Evolutionary conservation across 352 stramenopile genomes (phyloP), one percentile per base, ranked within the genome.

Genomic region (Phytopythium mirpurense): DNA sequence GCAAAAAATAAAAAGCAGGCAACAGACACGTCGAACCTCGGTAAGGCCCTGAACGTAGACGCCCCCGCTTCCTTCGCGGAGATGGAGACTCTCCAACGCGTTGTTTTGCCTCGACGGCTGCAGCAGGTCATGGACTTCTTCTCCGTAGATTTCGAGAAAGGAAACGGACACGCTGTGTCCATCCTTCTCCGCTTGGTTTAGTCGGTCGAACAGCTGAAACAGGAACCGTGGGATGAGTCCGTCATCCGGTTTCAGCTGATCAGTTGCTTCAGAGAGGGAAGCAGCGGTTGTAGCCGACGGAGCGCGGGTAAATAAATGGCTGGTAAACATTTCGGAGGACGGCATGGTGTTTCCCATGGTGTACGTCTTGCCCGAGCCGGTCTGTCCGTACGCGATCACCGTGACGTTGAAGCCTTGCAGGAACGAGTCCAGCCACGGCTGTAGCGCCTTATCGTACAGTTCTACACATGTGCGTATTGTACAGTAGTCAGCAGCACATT

Each of bases 101-200:
- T 69, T 63, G 32, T 61, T 58, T 14, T 44, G 24, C n/a, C 65
- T 63, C n/a, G 60, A 16, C 10, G 65, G 69, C 41, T 93, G 70
- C 1, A 99, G 67, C 29, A 99, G 63, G 66, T 99, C 96, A 56
- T 96, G 86, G 50, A 99, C 96, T 55, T 98, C 95, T 71, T 99
- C 94, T 21, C 95, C 95, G 43, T 99, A 99, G 16, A 99, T 98
- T 70, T 99, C 96, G 6, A 99, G 72, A 59, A 92, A 95, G 4
- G 85, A 95, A n/a, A 93, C 85, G 0, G 76, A 86, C 3, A 93
- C 64, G 40, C 87, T 65, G 48, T 68, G 63, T 23, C 75, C 67
- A 31, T 84, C 74, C 16, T 47, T 63, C 24, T 56, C 26, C 7
- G 48, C n/a, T 18, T 45, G 51, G 4, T 68, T 65, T 23, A 91